Evolutionary conservation across 495 filamentous ascomycete genomes (phyloP).

Genomic region (Trichocladium uniseriatum): DNA sequence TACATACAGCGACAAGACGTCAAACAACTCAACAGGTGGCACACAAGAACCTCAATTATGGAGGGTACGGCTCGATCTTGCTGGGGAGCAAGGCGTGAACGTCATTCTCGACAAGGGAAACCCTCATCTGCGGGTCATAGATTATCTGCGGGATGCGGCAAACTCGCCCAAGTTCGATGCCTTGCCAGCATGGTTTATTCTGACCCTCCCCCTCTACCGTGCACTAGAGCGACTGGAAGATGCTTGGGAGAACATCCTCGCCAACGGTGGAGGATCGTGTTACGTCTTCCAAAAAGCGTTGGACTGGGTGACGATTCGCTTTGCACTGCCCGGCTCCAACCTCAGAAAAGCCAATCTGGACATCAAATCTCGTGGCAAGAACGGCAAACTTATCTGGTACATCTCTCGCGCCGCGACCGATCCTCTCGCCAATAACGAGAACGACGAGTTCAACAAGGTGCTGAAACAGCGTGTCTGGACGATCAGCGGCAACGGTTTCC

Average conservation of each 20-base stretch:
- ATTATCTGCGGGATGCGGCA: conserved; percentile 51
- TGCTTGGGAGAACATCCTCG: conserved; percentile 25
- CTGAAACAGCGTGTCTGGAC: conserved; percentile 31
- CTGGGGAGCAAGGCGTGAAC: conserved; percentile 23
- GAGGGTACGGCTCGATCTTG: conserved; percentile 33
- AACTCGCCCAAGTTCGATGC: conserved; percentile 38
- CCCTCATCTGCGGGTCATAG: conserved; percentile 65
- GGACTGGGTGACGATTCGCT: conserved; percentile 43
- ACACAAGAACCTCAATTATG: conserved; percentile 17
- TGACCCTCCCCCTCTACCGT: conserved; percentile 59
- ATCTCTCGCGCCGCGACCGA: conserved; percentile 21
- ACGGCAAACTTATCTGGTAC: conserved; percentile 36
- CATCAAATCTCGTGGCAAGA: conserved; percentile 27
- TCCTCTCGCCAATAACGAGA: conserved; percentile 7
- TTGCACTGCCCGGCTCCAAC: conserved; percentile 23
- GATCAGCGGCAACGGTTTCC: conserved; percentile 23
- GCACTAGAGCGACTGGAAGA: conserved; percentile 51
- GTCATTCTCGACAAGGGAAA: conserved; percentile 53
- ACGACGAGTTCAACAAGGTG: conserved; percentile 35
- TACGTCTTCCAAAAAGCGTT: conserved; percentile 35
- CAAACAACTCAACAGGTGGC: not conserved
- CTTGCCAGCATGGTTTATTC: conserved; percentile 33
- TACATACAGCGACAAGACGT: conserved; percentile 40
- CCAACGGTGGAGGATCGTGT: conserved; percentile 30
- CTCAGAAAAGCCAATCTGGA: conserved; percentile 29